These are phyloP conservation scores for Peniophora sp. DNA, from an alignment of 1,284 basidiomycete genomes.

Conservation along the genomic window DNA sequence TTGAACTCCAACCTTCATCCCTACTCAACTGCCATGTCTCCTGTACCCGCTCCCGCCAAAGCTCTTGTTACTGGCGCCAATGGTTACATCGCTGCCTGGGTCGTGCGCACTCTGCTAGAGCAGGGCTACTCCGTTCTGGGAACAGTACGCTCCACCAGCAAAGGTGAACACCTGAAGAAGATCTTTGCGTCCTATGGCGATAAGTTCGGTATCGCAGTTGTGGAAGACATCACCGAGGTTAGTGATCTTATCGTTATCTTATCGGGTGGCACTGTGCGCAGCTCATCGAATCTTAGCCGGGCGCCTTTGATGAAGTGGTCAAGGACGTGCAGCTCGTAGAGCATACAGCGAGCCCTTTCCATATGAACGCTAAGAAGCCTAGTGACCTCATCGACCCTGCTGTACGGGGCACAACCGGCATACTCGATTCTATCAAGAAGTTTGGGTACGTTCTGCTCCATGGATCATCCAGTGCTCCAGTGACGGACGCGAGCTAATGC, in stretches of 20 bases:
- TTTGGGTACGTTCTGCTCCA: conserved; percentile 33
- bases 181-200: conserved; percentile 27
- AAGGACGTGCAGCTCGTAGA: conserved; percentile 56
- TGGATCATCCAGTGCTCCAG: background rate
- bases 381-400: conserved; percentile 56
- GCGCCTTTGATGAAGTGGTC: conserved; percentile 67
- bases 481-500: no score
- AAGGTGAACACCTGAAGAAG: conserved; percentile 32
- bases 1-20: background rate
- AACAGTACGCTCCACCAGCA: conserved; percentile 32
- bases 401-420: conserved; percentile 51
- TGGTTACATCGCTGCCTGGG: conserved; percentile 18
- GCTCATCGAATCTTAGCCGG: conserved; percentile 29
- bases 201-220: background rate
- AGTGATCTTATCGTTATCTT: background rate
- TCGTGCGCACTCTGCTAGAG: conserved; percentile 16
- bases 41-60: conserved; percentile 5
- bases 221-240: conserved; percentile 1
- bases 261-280: background rate
- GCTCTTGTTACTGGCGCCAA: conserved; percentile 14
- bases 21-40: background rate
- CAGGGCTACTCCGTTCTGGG: conserved; percentile 29
- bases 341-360: conserved; percentile 48
- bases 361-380: conserved; percentile 28
- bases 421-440: conserved; percentile 47